Evolutionary conservation across 2,329 filamentous ascomycete species (phyloP), one percentile per base, ranked within the genome.

Genomic region (Calonectria pteridis): DNA sequence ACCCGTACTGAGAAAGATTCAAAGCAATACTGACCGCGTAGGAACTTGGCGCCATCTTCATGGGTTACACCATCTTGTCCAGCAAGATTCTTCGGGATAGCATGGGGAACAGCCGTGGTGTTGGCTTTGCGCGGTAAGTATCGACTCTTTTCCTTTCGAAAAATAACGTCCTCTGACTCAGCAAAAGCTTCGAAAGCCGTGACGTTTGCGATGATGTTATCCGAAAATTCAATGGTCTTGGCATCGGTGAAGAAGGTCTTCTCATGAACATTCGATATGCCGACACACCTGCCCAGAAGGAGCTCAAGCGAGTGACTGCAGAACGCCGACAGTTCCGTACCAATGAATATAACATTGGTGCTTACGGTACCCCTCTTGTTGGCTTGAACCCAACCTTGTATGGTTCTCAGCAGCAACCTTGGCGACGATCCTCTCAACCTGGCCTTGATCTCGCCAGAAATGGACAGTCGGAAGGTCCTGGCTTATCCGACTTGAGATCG

Each of bases 281-380:
- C 76, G 97, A 99, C 82, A 99, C 97, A 46, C 95, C 97, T 69
- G 94, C 96, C 75, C 97, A 99, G 85, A 99, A 99, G 88, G 92
- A 97, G 83, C 90, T 99, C 79, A 99, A 99, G 90, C 94, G 97
- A 77, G 94, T 98, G 83, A 98, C 96, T 51, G 95, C 97, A 37
- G 95, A 98, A 83, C 95, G 96, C 72, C 95, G 97, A 74, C 95
- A 98, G 82, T 98, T 98, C 87, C 95, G 97, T 73, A 97, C 96
- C 72, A 97, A 97, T 72, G 97, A 98, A 87, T 98, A 98, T 86
- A 96, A 96, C 80, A 92, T 93, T 74, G 91, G 92, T 72, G 92
- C 92, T 53, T 93, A 93, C 78, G 92, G 92, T 74, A 92, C 91
- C 73, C 87, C 90, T 59, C 88, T 90, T 73, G 90, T 93, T 65